Evolutionary conservation across 768 basidiomycete genomes (phyloP).

Genomic region (Leccinum barrowsii): DNA sequence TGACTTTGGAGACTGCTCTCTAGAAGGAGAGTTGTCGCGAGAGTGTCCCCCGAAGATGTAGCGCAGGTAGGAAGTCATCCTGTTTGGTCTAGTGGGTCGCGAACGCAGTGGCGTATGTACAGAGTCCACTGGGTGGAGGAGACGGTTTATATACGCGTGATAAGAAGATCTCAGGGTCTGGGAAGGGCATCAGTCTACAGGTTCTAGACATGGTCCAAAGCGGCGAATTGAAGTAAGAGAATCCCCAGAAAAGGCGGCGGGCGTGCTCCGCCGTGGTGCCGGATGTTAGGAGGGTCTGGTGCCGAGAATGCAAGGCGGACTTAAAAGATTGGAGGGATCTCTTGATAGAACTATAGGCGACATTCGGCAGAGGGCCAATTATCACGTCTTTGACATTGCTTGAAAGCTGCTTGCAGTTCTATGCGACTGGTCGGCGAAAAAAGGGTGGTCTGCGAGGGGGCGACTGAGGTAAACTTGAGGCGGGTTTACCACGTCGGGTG

Average conservation of each 20-base stretch:
- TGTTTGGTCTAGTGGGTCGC: slow-evolving; percentile 18
- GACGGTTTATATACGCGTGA: slow-evolving; percentile 27
- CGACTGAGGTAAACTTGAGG: slow-evolving; percentile 31
- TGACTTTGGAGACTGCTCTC: slow-evolving; percentile 35
- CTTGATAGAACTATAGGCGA: slow-evolving; percentile 3
- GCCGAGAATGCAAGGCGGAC: slow-evolving; percentile 17
- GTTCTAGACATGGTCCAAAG: slow-evolving; percentile 24
- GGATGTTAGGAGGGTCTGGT: slow-evolving; percentile 17
- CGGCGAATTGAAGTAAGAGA: slow-evolving; percentile 32
- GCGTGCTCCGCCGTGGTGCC: slow-evolving; percentile 9
- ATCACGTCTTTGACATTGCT: slow-evolving; percentile 34
- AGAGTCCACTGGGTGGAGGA: slow-evolving; percentile 12
- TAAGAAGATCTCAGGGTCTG: slow-evolving; percentile 23
- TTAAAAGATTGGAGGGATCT: slow-evolving; percentile 16
- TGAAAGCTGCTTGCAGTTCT: slow-evolving; percentile 2
- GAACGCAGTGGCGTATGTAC: slow-evolving; percentile 14
- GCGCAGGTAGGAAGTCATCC: slow-evolving; percentile 51
- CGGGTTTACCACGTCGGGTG: slow-evolving; percentile 7
- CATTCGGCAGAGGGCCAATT: slow-evolving; percentile 7
- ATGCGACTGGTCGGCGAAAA: slow-evolving; percentile 4
- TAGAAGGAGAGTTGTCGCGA: slow-evolving; percentile 24
- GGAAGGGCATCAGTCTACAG: slow-evolving; percentile 6
- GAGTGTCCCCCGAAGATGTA: slow-evolving; percentile 40
- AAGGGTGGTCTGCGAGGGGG: slow-evolving; percentile 12
- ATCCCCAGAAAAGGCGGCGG: slow-evolving; percentile 30